Evolutionary conservation across 495 filamentous ascomycete genomes (phyloP), one percentile per base, ranked within the genome.

Genomic region (Halenospora varia): DNA sequence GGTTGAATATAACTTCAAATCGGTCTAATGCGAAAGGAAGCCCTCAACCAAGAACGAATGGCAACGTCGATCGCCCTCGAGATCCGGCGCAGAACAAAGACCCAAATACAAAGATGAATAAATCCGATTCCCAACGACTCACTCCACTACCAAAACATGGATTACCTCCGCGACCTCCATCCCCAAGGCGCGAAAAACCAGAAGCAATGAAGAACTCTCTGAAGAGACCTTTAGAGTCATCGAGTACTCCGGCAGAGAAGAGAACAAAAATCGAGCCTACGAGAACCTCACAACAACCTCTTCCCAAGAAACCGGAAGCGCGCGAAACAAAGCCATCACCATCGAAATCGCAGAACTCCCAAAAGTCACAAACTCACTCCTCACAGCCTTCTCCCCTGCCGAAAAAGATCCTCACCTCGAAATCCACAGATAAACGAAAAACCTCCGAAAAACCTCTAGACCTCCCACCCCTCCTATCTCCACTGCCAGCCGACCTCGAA

Each of bases 401-500:
- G 19, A 56, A 48, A 25, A 62, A 57, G 24, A 19, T n/a, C 6
- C 11, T 15, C 3, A 25, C 42, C 42, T 23, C 55, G 0, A 62
- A 56, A 48, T 49, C 62, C 3, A 26, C 42, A 13, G 13, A n/a
- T n/a, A 20, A 46, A n/a, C 6, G 8, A 46, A n/a, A n/a, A 17
- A 10, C 17, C 17, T 46, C 56, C 2, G 57, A 66, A 15, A 66
- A 55, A 23, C 59, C 56, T 0, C 15, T 57, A 13, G 44, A 60
- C 13, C 45, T 66, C 10, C 63, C 63, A 1, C 53, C 56, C 10
- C 45, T 62, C 3, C 54, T 66, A 26, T 66, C 63, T 10, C 63
- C 63, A 25, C 39, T 66, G 49, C 63, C 56, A 15, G 59, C 59
- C 17, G 57, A 66, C 58, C 47, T 66, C 2, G 59, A 60, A 10